These are phyloP conservation scores for Trifolium dubium DNA, from an alignment of 306 rosid genomes.

Conservation along the genomic window DNA sequence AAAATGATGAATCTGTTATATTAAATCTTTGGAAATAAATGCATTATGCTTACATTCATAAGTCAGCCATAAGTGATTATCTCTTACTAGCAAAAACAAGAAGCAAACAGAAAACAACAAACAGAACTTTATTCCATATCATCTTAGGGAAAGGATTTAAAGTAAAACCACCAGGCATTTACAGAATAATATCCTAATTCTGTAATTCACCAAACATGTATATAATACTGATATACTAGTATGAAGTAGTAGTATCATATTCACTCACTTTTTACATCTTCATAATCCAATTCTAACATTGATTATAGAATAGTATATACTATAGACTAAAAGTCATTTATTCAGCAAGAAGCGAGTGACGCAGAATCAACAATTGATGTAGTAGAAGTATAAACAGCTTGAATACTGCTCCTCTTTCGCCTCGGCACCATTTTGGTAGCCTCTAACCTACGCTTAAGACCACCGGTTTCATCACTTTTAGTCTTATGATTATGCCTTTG, in stretches of 20 bases:
- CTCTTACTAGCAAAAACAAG: neutral
- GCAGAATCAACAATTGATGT: conserved; percentile 43
- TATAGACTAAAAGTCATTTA: neutral
- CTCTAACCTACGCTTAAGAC: neutral
- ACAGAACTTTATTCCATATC: neutral
- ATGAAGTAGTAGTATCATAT: conserved; percentile 1
- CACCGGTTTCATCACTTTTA: neutral
- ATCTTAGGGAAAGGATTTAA: neutral
- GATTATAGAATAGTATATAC: neutral
- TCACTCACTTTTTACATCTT: conserved; percentile 1
- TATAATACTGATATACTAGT: conserved; percentile 8
- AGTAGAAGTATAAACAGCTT: conserved; percentile 27
- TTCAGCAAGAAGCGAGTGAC: conserved; percentile 57
- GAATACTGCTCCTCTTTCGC: conserved; percentile 40
- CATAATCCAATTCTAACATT: conserved; percentile 19
- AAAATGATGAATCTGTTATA: neutral
- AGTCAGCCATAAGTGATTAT: neutral
- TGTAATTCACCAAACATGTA: conserved; percentile 15
- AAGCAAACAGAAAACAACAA: neutral
- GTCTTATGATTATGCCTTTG: neutral
- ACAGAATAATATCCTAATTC: no score
- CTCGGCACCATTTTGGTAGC: conserved; percentile 43
- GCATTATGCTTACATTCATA: neutral
- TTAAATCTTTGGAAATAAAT: neutral
- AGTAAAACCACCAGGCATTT: neutral